Percentiles rank a stretch among this genome's conserved stretches.
phyloP scores from a whole-genome alignment of 768 basidiomycete species.

The Roridomyces roridus region DNA sequence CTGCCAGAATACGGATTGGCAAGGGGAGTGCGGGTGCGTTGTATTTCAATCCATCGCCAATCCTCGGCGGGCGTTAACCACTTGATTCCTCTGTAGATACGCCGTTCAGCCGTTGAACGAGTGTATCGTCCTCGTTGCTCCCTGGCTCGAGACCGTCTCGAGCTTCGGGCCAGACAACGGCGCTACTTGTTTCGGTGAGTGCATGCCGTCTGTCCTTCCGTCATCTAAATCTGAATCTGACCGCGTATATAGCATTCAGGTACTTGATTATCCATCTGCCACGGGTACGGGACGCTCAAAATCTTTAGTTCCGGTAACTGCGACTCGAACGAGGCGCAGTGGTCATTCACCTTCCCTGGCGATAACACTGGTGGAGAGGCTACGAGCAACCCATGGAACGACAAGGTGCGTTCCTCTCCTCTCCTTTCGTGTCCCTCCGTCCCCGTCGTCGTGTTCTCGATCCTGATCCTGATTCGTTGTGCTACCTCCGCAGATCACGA shows the following conservation, averaged over 20 bases:
- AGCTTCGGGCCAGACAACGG: slow-evolving; percentile 25
- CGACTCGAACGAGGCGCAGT: slow-evolving; percentile 15
- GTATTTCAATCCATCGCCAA: background rate
- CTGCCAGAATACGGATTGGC: slow-evolving; percentile 16
- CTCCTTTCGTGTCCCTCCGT: background rate
- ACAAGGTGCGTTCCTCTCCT: slow-evolving; percentile 10
- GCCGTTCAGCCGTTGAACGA: slow-evolving; percentile 24
- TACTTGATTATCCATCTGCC: background rate
- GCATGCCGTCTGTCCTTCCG: too few species aligned
- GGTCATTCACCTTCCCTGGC: slow-evolving; percentile 25
- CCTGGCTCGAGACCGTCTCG: slow-evolving; percentile 18
- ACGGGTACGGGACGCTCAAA: background rate
- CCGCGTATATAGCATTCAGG: slow-evolving; percentile 2
- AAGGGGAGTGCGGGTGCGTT: slow-evolving; percentile 21
- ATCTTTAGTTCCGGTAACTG: slow-evolving; percentile 20
- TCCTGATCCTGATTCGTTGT: background rate
- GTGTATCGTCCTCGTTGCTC: slow-evolving; percentile 20
- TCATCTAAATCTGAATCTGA: too few species aligned
- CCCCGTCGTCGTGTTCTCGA: too few species aligned
- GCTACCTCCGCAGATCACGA: slow-evolving; percentile 15
- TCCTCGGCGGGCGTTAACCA: background rate
- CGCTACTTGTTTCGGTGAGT: slow-evolving; percentile 26
- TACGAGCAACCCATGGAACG: slow-evolving; percentile 23
- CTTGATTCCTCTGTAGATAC: slow-evolving; percentile 4
- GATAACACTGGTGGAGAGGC: slow-evolving; percentile 18